Conservation (phyloP, 306 rosid genomes). For the Malus orientalis region DNA sequence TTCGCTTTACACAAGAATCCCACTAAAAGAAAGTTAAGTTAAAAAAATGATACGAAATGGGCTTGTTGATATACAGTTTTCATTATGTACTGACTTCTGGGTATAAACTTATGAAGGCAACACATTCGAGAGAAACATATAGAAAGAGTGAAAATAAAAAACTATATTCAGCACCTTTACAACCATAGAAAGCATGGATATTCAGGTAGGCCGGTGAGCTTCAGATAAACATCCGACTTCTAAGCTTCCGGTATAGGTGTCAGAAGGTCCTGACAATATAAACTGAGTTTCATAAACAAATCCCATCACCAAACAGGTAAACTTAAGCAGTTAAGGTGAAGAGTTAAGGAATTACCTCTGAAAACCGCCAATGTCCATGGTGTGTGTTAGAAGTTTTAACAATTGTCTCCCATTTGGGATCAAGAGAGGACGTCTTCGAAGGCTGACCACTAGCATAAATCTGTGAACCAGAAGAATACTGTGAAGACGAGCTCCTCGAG, state of each 20-base stretch:
- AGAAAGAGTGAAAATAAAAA: background rate
- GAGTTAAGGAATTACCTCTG: slow-evolving; percentile 48
- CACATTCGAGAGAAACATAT: background rate
- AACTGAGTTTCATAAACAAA: slow-evolving; percentile 4
- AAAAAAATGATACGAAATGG: slow-evolving; percentile 5
- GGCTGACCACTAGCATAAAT: slow-evolving; percentile 11
- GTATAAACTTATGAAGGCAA: background rate
- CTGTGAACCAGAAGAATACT: slow-evolving; percentile 28
- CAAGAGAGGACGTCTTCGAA: slow-evolving; percentile 15
- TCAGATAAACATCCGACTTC: slow-evolving; percentile 16
- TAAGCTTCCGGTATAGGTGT: slow-evolving; percentile 65
- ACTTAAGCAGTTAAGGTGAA: slow-evolving; percentile 12
- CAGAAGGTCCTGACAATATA: slow-evolving; percentile 41
- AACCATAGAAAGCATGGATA: background rate
- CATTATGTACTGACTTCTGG: slow-evolving; percentile 12
- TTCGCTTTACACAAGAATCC: background rate
- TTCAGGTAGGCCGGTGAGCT: slow-evolving; percentile 7
- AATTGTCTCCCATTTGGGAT: slow-evolving; percentile 44
- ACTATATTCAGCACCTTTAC: background rate
- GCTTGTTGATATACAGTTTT: slow-evolving; percentile 28
- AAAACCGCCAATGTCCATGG: slow-evolving; percentile 35
- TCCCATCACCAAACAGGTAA: background rate
- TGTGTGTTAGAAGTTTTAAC: slow-evolving; percentile 42
- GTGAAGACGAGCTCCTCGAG: slow-evolving; percentile 33
- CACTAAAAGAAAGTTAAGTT: background rate